These are phyloP conservation scores for Suhomyces emberorum DNA, from an alignment of 805 yeast genomes.

Conservation along the genomic window DNA sequence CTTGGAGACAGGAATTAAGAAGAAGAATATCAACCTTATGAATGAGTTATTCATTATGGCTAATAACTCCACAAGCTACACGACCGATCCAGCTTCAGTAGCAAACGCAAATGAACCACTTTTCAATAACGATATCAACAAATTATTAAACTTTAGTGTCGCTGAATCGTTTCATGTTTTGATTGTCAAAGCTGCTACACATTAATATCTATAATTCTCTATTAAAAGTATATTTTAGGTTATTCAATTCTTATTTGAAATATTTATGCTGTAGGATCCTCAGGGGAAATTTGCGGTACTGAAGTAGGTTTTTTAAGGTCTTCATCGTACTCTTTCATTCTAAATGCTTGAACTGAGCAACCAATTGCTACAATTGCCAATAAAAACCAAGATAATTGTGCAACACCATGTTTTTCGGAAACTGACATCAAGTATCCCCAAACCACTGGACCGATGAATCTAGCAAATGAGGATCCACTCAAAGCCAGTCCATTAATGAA, in stretches of 20 bases:
- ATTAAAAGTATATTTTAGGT: no score
- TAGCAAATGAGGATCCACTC: conserved; percentile 50
- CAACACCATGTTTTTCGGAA: conserved; percentile 22
- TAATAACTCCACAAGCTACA: conserved; percentile 12
- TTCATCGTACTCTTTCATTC: conserved; percentile 25
- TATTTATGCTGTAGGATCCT: background rate
- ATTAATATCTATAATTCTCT: background rate
- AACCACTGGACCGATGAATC: conserved; percentile 53
- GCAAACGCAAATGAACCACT: conserved; percentile 9
- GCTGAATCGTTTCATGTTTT: conserved; percentile 24
- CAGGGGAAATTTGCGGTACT: no score
- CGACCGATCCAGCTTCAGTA: background rate
- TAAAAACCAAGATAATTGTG: conserved; percentile 31
- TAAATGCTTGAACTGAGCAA: conserved; percentile 19
- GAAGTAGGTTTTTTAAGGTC: conserved; percentile 14
- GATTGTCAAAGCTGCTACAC: conserved; percentile 11
- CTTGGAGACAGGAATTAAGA: conserved; percentile 13
- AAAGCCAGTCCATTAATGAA: conserved; percentile 57
- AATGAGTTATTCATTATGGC: conserved; percentile 25
- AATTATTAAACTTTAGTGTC: conserved; percentile 20
- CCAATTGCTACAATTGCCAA: conserved; percentile 21
- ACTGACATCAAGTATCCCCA: conserved; percentile 48
- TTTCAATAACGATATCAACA: conserved; percentile 20
- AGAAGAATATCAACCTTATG: conserved; percentile 9
- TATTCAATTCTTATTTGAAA: no score